Evolutionary conservation across 2,329 filamentous ascomycete species (phyloP).

Genomic region (Botrytis aclada): DNA sequence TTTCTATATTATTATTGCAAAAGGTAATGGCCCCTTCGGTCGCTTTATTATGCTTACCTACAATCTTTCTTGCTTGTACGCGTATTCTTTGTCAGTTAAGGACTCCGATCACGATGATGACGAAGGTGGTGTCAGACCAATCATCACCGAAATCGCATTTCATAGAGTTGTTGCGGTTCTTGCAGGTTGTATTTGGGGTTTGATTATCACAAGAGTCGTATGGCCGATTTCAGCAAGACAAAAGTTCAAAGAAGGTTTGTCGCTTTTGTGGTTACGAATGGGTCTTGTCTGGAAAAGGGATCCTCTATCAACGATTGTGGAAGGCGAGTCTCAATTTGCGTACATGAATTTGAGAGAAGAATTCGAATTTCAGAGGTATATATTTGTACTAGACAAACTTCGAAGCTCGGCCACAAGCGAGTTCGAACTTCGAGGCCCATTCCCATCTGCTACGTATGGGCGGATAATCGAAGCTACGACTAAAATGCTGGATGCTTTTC

Average conservation of each 20-base stretch:
- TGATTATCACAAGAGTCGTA: slow-evolving; percentile 82
- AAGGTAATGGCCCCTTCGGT: slow-evolving; percentile 82
- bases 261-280: slow-evolving; percentile 91
- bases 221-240: slow-evolving; percentile 90
- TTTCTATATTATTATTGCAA: slow-evolving; percentile 84
- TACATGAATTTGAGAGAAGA: slow-evolving; percentile 92
- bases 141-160: slow-evolving; percentile 82
- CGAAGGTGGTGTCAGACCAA: slow-evolving; percentile 77
- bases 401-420: slow-evolving; percentile 74
- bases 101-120: slow-evolving; percentile 83
- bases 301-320: slow-evolving; percentile 71
- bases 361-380: slow-evolving; percentile 78
- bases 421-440: slow-evolving; percentile 84
- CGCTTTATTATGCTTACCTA: slow-evolving; percentile 94
- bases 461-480: slow-evolving; percentile 77
- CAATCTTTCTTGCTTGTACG: slow-evolving; percentile 91
- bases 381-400: slow-evolving; percentile 68
- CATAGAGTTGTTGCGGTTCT: slow-evolving; percentile 87
- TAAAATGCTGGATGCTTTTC: slow-evolving; percentile 86
- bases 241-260: slow-evolving; percentile 86
- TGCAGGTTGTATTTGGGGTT: slow-evolving; percentile 84
- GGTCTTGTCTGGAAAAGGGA: slow-evolving; percentile 95
- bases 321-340: slow-evolving; percentile 53
- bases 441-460: slow-evolving; percentile 70
- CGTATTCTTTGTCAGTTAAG: slow-evolving; percentile 79